Base-by-base conservation (phyloP, 2,329 filamentous ascomycete genomes). In the Aspergillus ochraceus region DNA sequence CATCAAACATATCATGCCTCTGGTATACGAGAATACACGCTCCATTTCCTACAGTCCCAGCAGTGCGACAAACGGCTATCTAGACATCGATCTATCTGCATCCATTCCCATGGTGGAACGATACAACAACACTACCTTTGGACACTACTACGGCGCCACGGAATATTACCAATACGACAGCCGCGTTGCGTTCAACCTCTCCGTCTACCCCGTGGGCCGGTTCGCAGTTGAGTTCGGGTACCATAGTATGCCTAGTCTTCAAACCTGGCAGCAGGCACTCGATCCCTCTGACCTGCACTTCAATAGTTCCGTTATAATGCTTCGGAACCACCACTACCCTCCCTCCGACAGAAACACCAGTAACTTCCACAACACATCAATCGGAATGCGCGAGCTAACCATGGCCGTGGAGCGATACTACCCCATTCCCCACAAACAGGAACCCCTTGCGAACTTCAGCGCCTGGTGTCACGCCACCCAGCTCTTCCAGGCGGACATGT, bases 211-310 rank as follows among this genome's bases (percentile, higher is more conserved):
- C 0, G 74, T 86, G 0, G 85, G 84, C 2, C 79, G 86, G 9
- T 88, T 88, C 65, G 82, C 83, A 2, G 86, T 87, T 62, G 86
- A 88, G 70, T 88, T 88, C 60, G 86, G 86, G 24, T 88, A 82
- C 68, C 84, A 86, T 66, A 84, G 81, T 57, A 86, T 88, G 85
- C 86, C 86, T 0, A 84, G 81, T 54, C 67, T 88, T 0, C 81
- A 86, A 60, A 82, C 79, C 2, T 88, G 85, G 85, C 77, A 78
- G 47, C 80, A 84, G 65, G 84, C 81, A 2, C 69, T 88, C 0
- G 72, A 79, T 1, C 74, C 79, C 1, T 69, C 77, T 5, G 82
- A 87, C 45, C 75, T 88, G 0, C 66, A 78, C 59, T 86, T 88
- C 77, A 86, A 88, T 67, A 85, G 81, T 54, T 81, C 79, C 2